phyloP scores from a whole-genome alignment of 1,284 basidiomycete genomes.

The Tilletia horrida region DNA sequence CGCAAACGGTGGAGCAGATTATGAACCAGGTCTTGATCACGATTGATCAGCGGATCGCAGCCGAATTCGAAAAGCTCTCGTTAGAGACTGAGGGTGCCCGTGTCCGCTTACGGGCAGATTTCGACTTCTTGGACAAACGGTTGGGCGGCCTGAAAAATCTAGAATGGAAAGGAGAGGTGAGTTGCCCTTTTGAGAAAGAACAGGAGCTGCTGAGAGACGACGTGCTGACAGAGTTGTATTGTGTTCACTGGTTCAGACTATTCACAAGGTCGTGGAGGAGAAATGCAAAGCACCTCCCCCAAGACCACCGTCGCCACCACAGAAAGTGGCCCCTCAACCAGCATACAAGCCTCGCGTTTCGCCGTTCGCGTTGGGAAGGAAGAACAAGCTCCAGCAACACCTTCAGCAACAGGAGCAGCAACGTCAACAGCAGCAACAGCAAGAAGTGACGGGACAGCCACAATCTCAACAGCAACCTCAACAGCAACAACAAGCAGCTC shows the following conservation, averaged over 20 bases:
- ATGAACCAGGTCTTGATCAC: conserved; percentile 41
- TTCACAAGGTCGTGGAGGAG: conserved; percentile 11
- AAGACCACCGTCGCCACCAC: neutral
- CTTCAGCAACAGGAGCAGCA: conserved; percentile 1
- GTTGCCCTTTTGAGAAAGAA: neutral
- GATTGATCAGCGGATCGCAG: conserved; percentile 40
- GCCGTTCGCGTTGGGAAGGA: conserved; percentile 17
- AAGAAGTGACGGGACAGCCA: neutral
- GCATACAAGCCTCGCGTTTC: conserved; percentile 19
- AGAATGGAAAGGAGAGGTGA: conserved; percentile 38
- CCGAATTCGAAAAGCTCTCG: conserved; percentile 39
- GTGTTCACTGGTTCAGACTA: neutral
- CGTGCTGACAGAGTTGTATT: neutral
- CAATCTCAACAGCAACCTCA: neutral
- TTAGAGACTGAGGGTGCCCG: conserved; percentile 30
- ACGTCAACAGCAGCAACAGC: conserved; percentile 1
- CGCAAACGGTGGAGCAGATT: conserved; percentile 38
- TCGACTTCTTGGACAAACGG: conserved; percentile 37
- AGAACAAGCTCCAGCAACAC: conserved; percentile 7
- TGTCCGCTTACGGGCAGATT: conserved; percentile 34
- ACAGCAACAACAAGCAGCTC: neutral
- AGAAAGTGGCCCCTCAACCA: conserved; percentile 1
- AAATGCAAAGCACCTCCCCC: conserved; percentile 11
- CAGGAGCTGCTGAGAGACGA: too few relatives aligned
- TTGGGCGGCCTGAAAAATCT: conserved; percentile 37